A percentile compares a stretch with the other conserved stretches of the same genome.
Conservation (phyloP, 371 early-diverging fungal genomes). For the Phascolomyces articulosus region DNA sequence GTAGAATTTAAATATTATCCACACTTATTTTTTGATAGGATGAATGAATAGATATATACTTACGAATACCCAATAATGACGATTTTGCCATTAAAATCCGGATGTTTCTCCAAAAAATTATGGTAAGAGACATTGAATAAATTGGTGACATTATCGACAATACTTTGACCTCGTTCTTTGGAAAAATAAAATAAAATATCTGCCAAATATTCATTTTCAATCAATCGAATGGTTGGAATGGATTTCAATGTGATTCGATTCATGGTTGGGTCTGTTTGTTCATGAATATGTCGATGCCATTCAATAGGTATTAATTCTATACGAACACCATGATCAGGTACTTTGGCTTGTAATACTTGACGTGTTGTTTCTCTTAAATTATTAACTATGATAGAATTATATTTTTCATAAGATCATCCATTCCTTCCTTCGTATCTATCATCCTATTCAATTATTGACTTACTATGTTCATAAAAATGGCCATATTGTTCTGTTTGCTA, state of each 20-base stretch:
- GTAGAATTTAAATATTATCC: no score
- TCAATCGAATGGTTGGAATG: conserved; percentile 62
- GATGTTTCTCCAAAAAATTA: conserved; percentile 55
- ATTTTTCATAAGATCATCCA: no score
- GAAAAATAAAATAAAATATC: conserved; percentile 68
- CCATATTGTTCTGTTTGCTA: conserved; percentile 64
- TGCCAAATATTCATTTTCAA: conserved; percentile 71
- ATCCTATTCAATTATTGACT: no score
- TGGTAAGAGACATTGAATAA: conserved; percentile 60
- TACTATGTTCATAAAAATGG: conserved; percentile 58
- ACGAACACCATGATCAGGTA: conserved; percentile 47
- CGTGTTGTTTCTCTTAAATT: conserved; percentile 56
- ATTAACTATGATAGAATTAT: conserved; percentile 38
- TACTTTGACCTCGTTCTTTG: conserved; percentile 58
- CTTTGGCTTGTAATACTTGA: conserved; percentile 57
- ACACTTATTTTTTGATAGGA: no score
- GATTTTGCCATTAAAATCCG: conserved; percentile 62
- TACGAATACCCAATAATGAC: conserved; percentile 63
- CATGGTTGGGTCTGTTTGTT: conserved; percentile 47
- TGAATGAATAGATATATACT: conserved; percentile 3
- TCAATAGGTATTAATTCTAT: conserved; percentile 62
- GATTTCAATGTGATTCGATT: conserved; percentile 67
- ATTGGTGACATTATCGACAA: conserved; percentile 59
- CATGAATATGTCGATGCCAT: conserved; percentile 59
- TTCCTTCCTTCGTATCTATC: no score